Conservation (phyloP, 2,329 filamentous ascomycete genomes). For the Colletotrichum australisinense region DNA sequence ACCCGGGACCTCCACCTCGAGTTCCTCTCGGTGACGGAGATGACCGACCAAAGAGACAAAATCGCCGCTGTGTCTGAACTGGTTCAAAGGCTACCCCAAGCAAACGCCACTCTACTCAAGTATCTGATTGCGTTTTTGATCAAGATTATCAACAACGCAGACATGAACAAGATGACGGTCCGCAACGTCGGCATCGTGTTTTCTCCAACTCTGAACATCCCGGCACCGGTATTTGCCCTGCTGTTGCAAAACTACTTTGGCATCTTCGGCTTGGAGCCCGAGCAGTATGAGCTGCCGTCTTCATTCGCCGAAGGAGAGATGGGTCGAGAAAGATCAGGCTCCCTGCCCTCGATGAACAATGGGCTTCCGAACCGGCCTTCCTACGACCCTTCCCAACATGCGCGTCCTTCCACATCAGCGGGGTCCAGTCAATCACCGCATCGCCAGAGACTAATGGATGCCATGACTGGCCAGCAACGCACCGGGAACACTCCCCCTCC, state of each 20-base stretch:
- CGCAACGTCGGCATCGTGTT: slow-evolving; percentile 98
- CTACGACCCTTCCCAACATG: slow-evolving; percentile 44
- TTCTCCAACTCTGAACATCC: slow-evolving; percentile 95
- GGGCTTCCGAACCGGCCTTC: slow-evolving; percentile 42
- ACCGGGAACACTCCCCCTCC: slow-evolving; percentile 61
- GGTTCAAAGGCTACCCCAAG: slow-evolving; percentile 81
- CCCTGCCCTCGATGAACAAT: slow-evolving; percentile 34
- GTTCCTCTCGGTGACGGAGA: slow-evolving; percentile 86
- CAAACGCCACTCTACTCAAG: slow-evolving; percentile 84
- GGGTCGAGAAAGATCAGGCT: slow-evolving; percentile 40
- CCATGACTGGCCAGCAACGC: slow-evolving; percentile 47
- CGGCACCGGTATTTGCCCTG: slow-evolving; percentile 91
- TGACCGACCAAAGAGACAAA: slow-evolving; percentile 80
- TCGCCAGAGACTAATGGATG: slow-evolving; percentile 59
- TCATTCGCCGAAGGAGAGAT: slow-evolving; percentile 48
- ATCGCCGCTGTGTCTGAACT: slow-evolving; percentile 80
- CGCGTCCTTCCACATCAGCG: slow-evolving; percentile 60
- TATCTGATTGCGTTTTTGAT: slow-evolving; percentile 91
- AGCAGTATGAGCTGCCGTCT: slow-evolving; percentile 69
- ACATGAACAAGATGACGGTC: slow-evolving; percentile 97
- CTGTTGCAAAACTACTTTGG: slow-evolving; percentile 90
- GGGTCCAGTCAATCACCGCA: slow-evolving; percentile 63
- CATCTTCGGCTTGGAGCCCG: slow-evolving; percentile 82
- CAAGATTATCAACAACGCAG: slow-evolving; percentile 89
- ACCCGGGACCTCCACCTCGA: slow-evolving; percentile 91